phyloP scores from a whole-genome alignment of 257 asterid species.

The Thymus mandschuricus region DNA sequence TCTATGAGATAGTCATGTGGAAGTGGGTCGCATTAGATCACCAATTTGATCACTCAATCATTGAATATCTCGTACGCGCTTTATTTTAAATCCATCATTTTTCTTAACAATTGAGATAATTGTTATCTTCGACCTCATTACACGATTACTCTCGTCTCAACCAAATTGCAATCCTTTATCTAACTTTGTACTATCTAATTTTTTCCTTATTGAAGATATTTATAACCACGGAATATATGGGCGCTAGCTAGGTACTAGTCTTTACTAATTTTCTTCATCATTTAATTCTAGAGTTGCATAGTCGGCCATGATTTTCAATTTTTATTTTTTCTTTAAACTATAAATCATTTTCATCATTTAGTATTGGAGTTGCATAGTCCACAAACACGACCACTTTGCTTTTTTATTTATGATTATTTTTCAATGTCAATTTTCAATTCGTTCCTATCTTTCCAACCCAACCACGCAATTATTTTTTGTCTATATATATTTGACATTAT shows the following conservation, averaged over 20 bases:
- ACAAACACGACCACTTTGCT: background rate
- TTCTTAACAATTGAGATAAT: too few relatives aligned
- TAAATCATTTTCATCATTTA: conserved; percentile 11
- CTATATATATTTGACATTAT: background rate
- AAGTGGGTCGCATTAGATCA: too few relatives aligned
- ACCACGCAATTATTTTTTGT: background rate
- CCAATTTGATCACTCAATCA: too few relatives aligned
- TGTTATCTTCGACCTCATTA: too few relatives aligned
- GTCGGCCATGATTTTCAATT: background rate
- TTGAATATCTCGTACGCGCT: too few relatives aligned
- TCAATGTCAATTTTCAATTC: background rate
- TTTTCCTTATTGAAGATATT: too few relatives aligned
- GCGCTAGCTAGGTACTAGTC: background rate
- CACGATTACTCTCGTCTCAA: too few relatives aligned
- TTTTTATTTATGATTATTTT: background rate
- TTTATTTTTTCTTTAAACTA: background rate
- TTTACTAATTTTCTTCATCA: background rate
- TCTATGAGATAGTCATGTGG: too few relatives aligned
- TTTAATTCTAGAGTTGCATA: background rate
- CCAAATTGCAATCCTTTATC: too few relatives aligned
- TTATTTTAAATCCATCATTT: too few relatives aligned
- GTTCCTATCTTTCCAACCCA: conserved; percentile 10
- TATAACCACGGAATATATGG: background rate
- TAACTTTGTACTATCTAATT: too few relatives aligned
- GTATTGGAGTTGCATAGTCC: background rate